These are phyloP conservation scores for Fusarium irregulare DNA, from an alignment of 2,329 filamentous ascomycete species.

Conservation along the genomic window DNA sequence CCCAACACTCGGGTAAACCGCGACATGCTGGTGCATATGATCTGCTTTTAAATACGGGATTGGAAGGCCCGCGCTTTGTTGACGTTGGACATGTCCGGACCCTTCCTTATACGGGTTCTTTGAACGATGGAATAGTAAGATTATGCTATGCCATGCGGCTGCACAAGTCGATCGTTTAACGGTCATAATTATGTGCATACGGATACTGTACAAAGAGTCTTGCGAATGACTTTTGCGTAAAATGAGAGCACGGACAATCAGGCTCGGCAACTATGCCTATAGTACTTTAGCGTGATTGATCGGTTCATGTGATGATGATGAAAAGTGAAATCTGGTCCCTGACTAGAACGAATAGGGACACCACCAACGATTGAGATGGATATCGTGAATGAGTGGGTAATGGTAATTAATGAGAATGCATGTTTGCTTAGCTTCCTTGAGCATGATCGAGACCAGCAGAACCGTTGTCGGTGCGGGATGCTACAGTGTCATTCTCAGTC, in stretches of 20 bases:
- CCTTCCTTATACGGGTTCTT: not conserved
- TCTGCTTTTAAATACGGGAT: conserved; percentile 31
- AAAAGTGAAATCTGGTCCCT: conserved; percentile 27
- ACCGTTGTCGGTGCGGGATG: conserved; percentile 19
- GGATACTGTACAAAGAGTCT: not conserved
- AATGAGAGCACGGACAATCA: conserved; percentile 18
- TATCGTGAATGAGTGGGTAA: conserved; percentile 15
- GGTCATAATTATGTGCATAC: not conserved
- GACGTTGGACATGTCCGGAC: conserved; percentile 1
- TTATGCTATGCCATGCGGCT: not conserved
- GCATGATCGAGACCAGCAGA: conserved; percentile 8
- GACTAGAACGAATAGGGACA: conserved; percentile 31
- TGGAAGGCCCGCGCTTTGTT: conserved; percentile 4
- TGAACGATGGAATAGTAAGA: not conserved
- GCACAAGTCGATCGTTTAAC: conserved; percentile 2
- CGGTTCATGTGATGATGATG: conserved; percentile 32
- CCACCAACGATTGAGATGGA: conserved; percentile 1
- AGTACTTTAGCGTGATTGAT: conserved; percentile 15
- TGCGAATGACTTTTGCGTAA: not conserved
- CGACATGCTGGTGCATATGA: conserved; percentile 30
- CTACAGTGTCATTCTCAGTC: conserved; percentile 26
- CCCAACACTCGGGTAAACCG: conserved; percentile 4
- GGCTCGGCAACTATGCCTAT: conserved; percentile 30
- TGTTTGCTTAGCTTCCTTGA: conserved; percentile 6
- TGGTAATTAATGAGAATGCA: not conserved